phyloP scores from a whole-genome alignment of 345 rosid genomes.

The Salix brachista region DNA sequence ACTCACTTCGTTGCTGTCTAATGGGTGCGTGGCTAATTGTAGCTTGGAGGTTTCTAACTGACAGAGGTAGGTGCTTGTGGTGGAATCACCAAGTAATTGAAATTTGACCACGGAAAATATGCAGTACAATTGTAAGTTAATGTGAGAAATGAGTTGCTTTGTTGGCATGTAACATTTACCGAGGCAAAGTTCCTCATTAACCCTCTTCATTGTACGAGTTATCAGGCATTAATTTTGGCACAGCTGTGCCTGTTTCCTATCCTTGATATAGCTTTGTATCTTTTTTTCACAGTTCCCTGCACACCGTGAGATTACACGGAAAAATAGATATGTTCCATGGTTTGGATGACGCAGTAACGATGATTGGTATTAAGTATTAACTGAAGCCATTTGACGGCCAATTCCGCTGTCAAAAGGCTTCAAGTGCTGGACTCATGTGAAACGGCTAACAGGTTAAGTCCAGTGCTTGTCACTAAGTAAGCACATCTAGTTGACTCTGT shows the following conservation, averaged over 20 bases:
- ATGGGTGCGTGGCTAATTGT: background rate
- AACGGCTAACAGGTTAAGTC: no score
- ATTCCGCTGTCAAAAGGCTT: no score
- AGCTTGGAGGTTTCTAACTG: background rate
- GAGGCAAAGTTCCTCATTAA: background rate
- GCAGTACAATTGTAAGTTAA: background rate
- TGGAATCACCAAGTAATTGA: background rate
- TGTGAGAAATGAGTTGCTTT: background rate
- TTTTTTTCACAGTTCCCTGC: background rate
- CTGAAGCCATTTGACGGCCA: no score
- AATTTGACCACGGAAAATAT: background rate
- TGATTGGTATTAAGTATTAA: no score
- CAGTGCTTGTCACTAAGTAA: no score
- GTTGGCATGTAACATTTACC: background rate
- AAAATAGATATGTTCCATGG: background rate
- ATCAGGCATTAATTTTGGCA: background rate
- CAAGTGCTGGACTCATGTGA: no score
- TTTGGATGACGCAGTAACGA: background rate
- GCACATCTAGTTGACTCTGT: no score
- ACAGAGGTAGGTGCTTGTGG: background rate
- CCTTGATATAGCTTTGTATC: background rate
- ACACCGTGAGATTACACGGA: background rate
- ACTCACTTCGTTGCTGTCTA: background rate
- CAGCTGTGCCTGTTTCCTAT: background rate
- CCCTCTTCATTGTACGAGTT: background rate